Evolutionary conservation across 768 basidiomycete species (phyloP).

Genomic region (Russula virescens): DNA sequence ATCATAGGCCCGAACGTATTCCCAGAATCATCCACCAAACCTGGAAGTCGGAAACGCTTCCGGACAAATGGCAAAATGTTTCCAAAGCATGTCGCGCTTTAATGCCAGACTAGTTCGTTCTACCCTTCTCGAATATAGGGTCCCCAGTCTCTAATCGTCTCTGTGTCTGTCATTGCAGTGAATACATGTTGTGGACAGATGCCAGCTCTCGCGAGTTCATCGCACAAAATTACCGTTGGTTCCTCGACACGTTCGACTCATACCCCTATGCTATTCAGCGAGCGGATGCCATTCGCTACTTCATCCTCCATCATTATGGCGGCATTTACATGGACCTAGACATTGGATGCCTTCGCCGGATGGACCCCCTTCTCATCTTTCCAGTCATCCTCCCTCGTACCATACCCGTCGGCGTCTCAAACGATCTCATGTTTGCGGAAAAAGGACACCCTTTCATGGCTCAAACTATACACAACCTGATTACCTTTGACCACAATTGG

Average conservation of each 20-base stretch:
- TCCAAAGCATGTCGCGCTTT: conserved; percentile 83
- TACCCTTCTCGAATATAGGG: conserved; percentile 1
- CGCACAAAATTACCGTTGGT: conserved; percentile 82
- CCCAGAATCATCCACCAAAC: conserved; percentile 97
- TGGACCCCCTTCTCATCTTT: conserved; percentile 82
- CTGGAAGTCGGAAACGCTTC: conserved; percentile 90
- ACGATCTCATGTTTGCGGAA: conserved; percentile 93
- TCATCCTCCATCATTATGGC: conserved; percentile 91
- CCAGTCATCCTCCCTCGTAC: conserved; percentile 91
- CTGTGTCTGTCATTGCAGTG: conserved; percentile 41
- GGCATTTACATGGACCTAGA: conserved; percentile 97
- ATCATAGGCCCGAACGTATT: conserved; percentile 64
- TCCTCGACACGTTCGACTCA: conserved; percentile 86
- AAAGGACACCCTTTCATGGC: conserved; percentile 84
- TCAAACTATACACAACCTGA: conserved; percentile 87
- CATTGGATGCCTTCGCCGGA: conserved; percentile 81
- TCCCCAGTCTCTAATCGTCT: conserved; percentile 6
- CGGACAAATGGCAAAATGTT: conserved; percentile 70
- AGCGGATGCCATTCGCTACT: conserved; percentile 97
- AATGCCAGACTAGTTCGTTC: conserved; percentile 92
- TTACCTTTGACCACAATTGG: conserved; percentile 90
- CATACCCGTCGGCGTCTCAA: conserved; percentile 94
- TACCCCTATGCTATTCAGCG: conserved; percentile 92
- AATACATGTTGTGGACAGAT: conserved; percentile 98
- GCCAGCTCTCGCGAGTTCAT: conserved; percentile 86